Evolutionary conservation across 305 asterid genomes (phyloP).

Genomic region (Solanum hybrid): DNA sequence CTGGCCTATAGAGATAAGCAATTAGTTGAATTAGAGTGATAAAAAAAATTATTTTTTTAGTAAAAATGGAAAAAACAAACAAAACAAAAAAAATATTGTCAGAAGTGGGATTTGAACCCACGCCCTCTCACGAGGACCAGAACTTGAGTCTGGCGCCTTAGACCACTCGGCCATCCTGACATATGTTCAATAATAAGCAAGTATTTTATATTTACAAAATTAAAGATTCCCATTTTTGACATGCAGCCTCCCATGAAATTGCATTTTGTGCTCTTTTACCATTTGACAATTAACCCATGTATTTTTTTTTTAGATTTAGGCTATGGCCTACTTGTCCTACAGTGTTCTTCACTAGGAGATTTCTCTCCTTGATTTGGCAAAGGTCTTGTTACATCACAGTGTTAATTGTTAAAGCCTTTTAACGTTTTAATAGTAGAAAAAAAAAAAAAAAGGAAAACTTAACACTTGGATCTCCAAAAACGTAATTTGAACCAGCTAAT

Average conservation of each 20-base stretch:
- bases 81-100: background rate
- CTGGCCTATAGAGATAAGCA: background rate
- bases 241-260: background rate
- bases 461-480: background rate
- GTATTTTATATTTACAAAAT: fast-evolving
- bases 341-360: background rate
- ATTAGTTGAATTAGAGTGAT: background rate
- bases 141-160: slow-evolving; percentile 38
- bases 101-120: slow-evolving; percentile 45
- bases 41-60: too few relatives aligned
- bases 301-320: background rate
- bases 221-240: background rate
- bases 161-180: slow-evolving; percentile 47
- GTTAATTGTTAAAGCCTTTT: background rate
- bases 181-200: background rate
- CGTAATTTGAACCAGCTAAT: background rate
- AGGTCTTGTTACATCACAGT: background rate
- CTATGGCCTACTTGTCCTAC: background rate
- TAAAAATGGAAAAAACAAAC: too few relatives aligned
- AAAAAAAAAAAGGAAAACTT: background rate
- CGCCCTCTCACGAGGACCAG: slow-evolving; percentile 35
- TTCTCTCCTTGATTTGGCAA: background rate
- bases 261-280: background rate
- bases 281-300: background rate
- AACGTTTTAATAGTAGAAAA: background rate